Percentiles rank a stretch among this genome's conserved stretches.
Conservation (phyloP, 2,329 filamentous ascomycete species). For the Incumbomyces lentus region DNA sequence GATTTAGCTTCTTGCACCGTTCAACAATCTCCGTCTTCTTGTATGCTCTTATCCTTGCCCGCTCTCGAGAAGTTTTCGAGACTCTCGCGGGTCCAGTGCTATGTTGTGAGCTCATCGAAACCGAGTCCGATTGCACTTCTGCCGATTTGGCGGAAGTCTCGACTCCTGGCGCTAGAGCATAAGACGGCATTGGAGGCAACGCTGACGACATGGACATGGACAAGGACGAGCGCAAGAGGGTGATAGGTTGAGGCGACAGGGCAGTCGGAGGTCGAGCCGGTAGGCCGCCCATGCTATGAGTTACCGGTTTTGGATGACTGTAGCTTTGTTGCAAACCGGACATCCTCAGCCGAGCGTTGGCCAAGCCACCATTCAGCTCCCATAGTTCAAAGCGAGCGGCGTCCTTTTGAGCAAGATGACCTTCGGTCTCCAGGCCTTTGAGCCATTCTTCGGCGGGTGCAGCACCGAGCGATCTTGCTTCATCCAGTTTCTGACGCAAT, state of each 20-base stretch:
- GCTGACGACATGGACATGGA: not conserved
- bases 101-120: constrained; percentile 4
- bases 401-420: constrained; percentile 51
- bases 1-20: constrained; percentile 54
- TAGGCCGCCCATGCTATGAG: not conserved
- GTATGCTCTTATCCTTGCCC: constrained; percentile 43
- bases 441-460: constrained; percentile 67
- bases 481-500: constrained; percentile 43
- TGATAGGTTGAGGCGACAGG: not conserved
- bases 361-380: constrained; percentile 38
- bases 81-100: constrained; percentile 39
- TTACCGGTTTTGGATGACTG: no score
- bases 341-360: not conserved
- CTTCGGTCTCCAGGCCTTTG: constrained; percentile 59
- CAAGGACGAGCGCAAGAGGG: not conserved
- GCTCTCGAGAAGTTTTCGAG: constrained; percentile 50
- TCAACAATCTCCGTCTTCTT: constrained; percentile 62
- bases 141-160: not conserved
- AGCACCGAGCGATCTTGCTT: constrained; percentile 55
- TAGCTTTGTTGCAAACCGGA: no score
- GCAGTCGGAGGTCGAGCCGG: not conserved
- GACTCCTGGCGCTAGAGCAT: not conserved
- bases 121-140: not conserved
- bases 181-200: constrained; percentile 1
- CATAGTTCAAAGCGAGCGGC: constrained; percentile 66